Evolutionary conservation across 2,329 filamentous ascomycete species (phyloP).

Genomic region (Xylaria sp.): DNA sequence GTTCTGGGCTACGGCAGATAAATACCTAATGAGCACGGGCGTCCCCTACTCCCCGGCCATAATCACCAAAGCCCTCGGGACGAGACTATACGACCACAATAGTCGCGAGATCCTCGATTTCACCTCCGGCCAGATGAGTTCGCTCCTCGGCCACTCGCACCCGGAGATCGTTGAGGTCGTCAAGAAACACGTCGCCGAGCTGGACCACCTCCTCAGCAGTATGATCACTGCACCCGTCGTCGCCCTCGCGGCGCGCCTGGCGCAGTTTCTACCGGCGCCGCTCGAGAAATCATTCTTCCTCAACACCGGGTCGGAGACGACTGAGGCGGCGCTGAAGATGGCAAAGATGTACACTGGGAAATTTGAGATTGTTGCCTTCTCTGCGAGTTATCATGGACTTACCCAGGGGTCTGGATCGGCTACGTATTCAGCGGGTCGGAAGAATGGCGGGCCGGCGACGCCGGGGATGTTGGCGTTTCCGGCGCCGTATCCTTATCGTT

Average conservation of each 20-base stretch:
- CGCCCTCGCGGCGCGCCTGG: slow-evolving; percentile 57
- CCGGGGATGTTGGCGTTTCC: slow-evolving; percentile 64
- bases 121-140: slow-evolving; percentile 67
- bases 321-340: slow-evolving; percentile 68
- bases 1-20: slow-evolving; percentile 37
- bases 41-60: slow-evolving; percentile 37
- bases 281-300: slow-evolving; percentile 64
- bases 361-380: slow-evolving; percentile 67
- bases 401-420: slow-evolving; percentile 43
- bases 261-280: slow-evolving; percentile 52
- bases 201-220: slow-evolving; percentile 64
- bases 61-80: slow-evolving; percentile 50
- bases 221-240: slow-evolving; percentile 66
- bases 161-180: slow-evolving; percentile 63
- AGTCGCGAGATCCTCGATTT: slow-evolving; percentile 60
- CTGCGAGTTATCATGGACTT: slow-evolving; percentile 65
- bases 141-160: slow-evolving; percentile 62
- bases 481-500: slow-evolving; percentile 65
- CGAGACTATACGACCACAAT: slow-evolving; percentile 52
- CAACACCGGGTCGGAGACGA: slow-evolving; percentile 61
- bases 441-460: slow-evolving; percentile 49
- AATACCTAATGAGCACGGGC: slow-evolving; percentile 28
- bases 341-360: slow-evolving; percentile 69
- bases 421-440: slow-evolving; percentile 13
- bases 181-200: slow-evolving; percentile 51